A percentile compares a stretch with the other conserved stretches of the same genome.
Conservation (phyloP, 1,284 basidiomycete species). For the Naganishia sp. region DNA sequence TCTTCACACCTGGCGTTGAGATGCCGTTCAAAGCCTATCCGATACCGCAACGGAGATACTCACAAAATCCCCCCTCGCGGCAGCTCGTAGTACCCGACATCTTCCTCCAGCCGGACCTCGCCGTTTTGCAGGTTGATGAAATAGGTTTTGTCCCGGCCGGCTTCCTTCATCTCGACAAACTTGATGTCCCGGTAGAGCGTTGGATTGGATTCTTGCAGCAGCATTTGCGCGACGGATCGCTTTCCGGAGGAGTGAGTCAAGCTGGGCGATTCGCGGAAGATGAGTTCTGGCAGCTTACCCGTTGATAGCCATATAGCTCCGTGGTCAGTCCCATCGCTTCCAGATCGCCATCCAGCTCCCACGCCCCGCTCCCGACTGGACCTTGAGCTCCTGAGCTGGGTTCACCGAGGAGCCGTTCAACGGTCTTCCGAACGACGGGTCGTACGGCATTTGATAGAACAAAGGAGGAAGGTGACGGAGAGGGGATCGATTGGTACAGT, state of each 20-base stretch:
- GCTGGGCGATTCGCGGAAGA: neutral
- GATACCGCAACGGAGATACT: constrained; percentile 13
- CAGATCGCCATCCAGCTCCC: constrained; percentile 2
- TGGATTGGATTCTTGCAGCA: constrained; percentile 44
- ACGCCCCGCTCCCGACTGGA: neutral
- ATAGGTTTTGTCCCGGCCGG: constrained; percentile 33
- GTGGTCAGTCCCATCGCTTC: constrained; percentile 40
- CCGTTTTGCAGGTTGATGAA: constrained; percentile 43
- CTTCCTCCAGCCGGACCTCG: constrained; percentile 39
- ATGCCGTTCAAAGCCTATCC: neutral
- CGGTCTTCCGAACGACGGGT: neutral
- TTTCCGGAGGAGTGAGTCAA: constrained; percentile 7
- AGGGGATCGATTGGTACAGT: constrained; percentile 22
- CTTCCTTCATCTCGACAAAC: constrained; percentile 23
- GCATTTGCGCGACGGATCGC: constrained; percentile 37
- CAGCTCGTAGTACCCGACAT: constrained; percentile 43
- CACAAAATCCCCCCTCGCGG: constrained; percentile 49
- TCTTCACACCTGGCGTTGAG: constrained; percentile 48
- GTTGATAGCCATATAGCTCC: constrained; percentile 45
- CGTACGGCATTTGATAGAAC: neutral
- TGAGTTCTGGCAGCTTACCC: constrained; percentile 37
- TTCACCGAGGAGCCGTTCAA: neutral
- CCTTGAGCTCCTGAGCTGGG: no score
- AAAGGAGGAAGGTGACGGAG: constrained; percentile 1
- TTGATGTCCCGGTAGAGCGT: constrained; percentile 39